A percentile compares a stretch with the other conserved stretches of the same genome.
Evolutionary conservation across 179 eudicot species (phyloP).

Genomic region (Silene noctiflora): DNA sequence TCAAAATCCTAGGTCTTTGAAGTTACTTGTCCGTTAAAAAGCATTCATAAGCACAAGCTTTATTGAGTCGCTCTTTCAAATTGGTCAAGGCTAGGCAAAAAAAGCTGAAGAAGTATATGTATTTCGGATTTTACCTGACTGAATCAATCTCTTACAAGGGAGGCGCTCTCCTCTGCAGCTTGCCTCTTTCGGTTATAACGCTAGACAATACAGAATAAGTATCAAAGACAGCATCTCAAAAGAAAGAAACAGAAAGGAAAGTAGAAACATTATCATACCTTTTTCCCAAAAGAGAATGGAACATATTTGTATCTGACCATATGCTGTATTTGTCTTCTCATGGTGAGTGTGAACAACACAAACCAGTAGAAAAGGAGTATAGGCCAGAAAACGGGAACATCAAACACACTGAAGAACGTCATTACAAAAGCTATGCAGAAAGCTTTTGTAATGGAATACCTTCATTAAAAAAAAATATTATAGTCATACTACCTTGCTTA

Average conservation of each 20-base stretch:
- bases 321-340: constrained; percentile 77
- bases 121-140: constrained; percentile 12
- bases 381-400: constrained; percentile 93
- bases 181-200: constrained; percentile 46
- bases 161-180: constrained; percentile 38
- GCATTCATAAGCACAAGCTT: background rate
- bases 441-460: constrained; percentile 79
- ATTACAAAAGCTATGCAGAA: constrained; percentile 72
- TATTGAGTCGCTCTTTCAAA: background rate
- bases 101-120: background rate
- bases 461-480: constrained; percentile 22
- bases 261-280: constrained; percentile 34
- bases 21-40: background rate
- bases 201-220: constrained; percentile 28
- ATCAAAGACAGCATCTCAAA: background rate
- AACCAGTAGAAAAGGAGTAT: constrained; percentile 84
- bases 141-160: constrained; percentile 27
- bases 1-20: background rate
- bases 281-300: constrained; percentile 72
- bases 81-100: background rate
- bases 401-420: constrained; percentile 71
- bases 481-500: background rate
- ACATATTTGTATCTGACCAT: constrained; percentile 76
- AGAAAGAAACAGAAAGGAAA: background rate
- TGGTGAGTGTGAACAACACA: constrained; percentile 63